phyloP scores from a whole-genome alignment of 129 eudicot species.

The Dittrichia graveolens region DNA sequence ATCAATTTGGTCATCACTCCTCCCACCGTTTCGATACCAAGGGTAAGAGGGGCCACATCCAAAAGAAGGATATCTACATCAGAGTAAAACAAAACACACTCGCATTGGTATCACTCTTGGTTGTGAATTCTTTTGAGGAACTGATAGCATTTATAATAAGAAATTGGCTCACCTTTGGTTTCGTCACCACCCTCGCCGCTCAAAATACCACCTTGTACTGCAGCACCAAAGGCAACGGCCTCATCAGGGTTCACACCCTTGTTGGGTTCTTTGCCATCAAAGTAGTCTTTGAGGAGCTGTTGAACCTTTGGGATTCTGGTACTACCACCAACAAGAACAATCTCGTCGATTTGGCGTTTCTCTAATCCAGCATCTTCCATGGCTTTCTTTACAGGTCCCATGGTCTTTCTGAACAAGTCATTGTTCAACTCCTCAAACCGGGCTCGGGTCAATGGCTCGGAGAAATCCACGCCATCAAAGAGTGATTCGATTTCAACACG shows the following conservation, averaged over 20 bases:
- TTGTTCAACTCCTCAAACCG: conserved; percentile 62
- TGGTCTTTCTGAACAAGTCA: conserved; percentile 57
- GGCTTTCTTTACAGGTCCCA: conserved; percentile 72
- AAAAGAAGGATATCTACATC: conserved; percentile 48
- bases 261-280: conserved; percentile 56
- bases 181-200: conserved; percentile 66
- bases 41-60: conserved; percentile 62
- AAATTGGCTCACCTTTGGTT: conserved; percentile 43
- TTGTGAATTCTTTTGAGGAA: too few species aligned
- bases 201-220: conserved; percentile 59
- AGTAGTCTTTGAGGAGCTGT: conserved; percentile 54
- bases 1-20: conserved; percentile 73
- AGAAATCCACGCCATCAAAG: conserved; percentile 59
- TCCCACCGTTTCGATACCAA: conserved; percentile 66
- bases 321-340: conserved; percentile 66
- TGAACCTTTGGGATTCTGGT: conserved; percentile 65
- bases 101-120: background rate
- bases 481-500: conserved; percentile 62
- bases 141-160: background rate
- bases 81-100: background rate
- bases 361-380: conserved; percentile 57
- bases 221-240: conserved; percentile 65
- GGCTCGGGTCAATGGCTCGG: conserved; percentile 67
- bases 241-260: conserved; percentile 67
- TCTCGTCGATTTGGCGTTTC: conserved; percentile 53